Evolutionary conservation across 176 grass and related monocot genomes (phyloP).

Genomic region (Avena insularis): DNA sequence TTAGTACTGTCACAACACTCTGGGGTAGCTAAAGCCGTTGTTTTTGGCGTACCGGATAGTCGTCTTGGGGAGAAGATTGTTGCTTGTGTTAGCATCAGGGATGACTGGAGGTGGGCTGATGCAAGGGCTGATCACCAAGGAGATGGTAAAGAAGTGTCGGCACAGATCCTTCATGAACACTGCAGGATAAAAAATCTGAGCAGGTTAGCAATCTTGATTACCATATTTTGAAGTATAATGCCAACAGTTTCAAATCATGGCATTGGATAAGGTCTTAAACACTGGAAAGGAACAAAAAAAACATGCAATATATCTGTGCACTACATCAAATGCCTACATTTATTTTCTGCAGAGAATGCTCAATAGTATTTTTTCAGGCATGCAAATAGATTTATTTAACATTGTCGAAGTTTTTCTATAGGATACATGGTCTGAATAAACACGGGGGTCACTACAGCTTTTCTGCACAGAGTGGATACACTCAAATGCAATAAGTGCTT

Average conservation of each 20-base stretch:
- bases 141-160: slow-evolving; percentile 54
- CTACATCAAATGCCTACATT: neutral
- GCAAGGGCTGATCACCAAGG: slow-evolving; percentile 21
- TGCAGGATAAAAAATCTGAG: slow-evolving; percentile 69
- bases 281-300: neutral
- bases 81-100: slow-evolving; percentile 68
- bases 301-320: neutral
- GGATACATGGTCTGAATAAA: slow-evolving; percentile 26
- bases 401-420: neutral
- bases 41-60: slow-evolving; percentile 69
- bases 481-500: no score
- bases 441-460: neutral
- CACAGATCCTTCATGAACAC: slow-evolving; percentile 55
- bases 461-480: neutral
- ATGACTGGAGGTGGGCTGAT: slow-evolving; percentile 77
- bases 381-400: neutral
- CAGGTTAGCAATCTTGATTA: slow-evolving; percentile 51
- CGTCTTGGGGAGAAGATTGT: slow-evolving; percentile 81
- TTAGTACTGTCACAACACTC: slow-evolving; percentile 63
- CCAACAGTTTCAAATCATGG: neutral
- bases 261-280: neutral
- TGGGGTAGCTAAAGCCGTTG: slow-evolving; percentile 60
- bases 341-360: neutral
- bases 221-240: neutral
- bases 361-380: neutral